Conservation (phyloP, 2,329 filamentous ascomycete species). For the Madurella fahalii region DNA sequence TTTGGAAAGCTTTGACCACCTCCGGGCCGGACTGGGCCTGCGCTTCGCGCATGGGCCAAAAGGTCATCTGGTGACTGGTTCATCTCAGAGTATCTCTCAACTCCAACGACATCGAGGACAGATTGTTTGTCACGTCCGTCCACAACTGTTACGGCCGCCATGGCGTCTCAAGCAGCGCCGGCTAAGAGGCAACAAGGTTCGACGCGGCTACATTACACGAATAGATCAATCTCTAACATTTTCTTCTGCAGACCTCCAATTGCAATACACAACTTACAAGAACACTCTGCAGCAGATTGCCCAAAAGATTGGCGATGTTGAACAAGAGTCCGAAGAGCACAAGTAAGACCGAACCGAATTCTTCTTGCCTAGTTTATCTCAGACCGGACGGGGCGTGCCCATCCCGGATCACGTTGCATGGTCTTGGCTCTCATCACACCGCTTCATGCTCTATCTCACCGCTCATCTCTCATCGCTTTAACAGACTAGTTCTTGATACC, state of each 20-base stretch:
- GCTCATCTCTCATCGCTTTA: slow-evolving; percentile 22
- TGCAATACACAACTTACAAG: slow-evolving; percentile 74
- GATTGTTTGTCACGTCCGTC: not conserved
- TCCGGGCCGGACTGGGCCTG: not conserved
- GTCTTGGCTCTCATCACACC: slow-evolving; percentile 34
- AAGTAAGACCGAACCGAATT: slow-evolving; percentile 62
- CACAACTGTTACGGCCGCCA: slow-evolving; percentile 24
- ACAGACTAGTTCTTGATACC: slow-evolving; percentile 89
- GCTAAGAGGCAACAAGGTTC: slow-evolving; percentile 72
- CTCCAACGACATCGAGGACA: slow-evolving; percentile 9
- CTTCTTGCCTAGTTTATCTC: not conserved
- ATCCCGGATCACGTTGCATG: not conserved
- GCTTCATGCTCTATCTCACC: slow-evolving; percentile 31
- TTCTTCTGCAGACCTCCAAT: slow-evolving; percentile 63
- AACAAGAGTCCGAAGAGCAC: slow-evolving; percentile 96
- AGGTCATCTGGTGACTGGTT: not conserved
- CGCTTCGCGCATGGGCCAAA: not conserved
- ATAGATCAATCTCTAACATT: slow-evolving; percentile 8
- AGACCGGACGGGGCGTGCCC: not conserved
- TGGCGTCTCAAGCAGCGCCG: slow-evolving; percentile 50
- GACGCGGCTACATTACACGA: slow-evolving; percentile 13
- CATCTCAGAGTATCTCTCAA: not conserved
- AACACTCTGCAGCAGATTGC: slow-evolving; percentile 84
- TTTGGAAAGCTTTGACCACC: slow-evolving; percentile 17
- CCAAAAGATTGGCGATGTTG: slow-evolving; percentile 94